Evolutionary conservation across 2,329 filamentous ascomycete species (phyloP).

Genomic region (Balansia obtecta): DNA sequence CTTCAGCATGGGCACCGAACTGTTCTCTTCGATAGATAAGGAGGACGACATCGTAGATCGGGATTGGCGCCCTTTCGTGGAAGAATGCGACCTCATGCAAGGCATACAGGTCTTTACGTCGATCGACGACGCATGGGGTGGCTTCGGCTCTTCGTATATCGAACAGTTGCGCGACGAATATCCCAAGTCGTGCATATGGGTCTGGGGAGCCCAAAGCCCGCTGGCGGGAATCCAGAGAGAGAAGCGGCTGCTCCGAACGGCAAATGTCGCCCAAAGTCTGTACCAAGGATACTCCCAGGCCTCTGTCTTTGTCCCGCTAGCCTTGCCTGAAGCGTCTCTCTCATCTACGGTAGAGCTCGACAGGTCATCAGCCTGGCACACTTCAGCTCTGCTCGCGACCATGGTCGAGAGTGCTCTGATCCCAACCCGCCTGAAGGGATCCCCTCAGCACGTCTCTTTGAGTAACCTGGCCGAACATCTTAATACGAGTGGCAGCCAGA

Average conservation of each 20-base stretch:
- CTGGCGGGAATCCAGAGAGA: slow-evolving; percentile 41
- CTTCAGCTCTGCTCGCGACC: slow-evolving; percentile 61
- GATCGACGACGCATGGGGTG: slow-evolving; percentile 70
- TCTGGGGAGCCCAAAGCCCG: slow-evolving; percentile 67
- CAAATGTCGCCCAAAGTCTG: slow-evolving; percentile 64
- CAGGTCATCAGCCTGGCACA: slow-evolving; percentile 60
- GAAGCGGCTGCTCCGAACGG: slow-evolving; percentile 40
- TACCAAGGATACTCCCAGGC: slow-evolving; percentile 56
- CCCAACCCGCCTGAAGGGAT: slow-evolving; percentile 53
- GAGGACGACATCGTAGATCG: slow-evolving; percentile 82
- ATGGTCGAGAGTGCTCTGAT: slow-evolving; percentile 71
- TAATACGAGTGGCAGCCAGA: slow-evolving; percentile 67
- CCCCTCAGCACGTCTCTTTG: slow-evolving; percentile 33
- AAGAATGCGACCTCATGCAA: slow-evolving; percentile 89
- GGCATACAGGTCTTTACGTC: slow-evolving; percentile 67
- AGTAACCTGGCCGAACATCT: slow-evolving; percentile 52
- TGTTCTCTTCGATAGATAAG: slow-evolving; percentile 60
- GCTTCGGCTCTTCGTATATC: slow-evolving; percentile 60
- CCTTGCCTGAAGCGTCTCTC: slow-evolving; percentile 43
- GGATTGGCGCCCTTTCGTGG: slow-evolving; percentile 77
- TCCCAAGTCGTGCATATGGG: slow-evolving; percentile 75
- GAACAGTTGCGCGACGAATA: slow-evolving; percentile 81
- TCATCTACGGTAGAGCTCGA: slow-evolving; percentile 50
- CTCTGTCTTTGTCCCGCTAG: slow-evolving; percentile 67
- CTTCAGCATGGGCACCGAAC: slow-evolving; percentile 69